A percentile compares a stretch with the other conserved stretches of the same genome.
These are phyloP conservation scores for Corallochytrium limacisporum DNA, from an alignment of 78 protist species.

Conservation along the genomic window DNA sequence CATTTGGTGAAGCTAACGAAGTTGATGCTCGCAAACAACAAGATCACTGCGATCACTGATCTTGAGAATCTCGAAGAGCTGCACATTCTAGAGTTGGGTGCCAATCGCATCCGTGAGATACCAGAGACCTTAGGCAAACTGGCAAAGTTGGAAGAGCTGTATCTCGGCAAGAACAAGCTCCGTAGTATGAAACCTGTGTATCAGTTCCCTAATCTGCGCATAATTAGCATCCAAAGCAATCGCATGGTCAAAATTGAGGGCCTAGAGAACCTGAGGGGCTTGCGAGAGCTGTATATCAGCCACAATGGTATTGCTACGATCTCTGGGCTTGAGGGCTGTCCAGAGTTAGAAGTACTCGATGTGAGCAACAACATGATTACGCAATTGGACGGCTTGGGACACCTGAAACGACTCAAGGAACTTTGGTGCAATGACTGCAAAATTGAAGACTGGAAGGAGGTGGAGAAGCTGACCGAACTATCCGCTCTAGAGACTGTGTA, in stretches of 20 bases:
- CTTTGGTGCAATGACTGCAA: background rate
- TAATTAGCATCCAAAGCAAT: background rate
- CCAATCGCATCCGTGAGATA: slow-evolving; percentile 8
- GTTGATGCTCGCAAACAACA: background rate
- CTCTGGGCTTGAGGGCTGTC: background rate
- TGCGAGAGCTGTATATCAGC: background rate
- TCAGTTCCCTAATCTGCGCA: background rate
- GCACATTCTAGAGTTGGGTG: slow-evolving; percentile 2
- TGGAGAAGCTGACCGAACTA: background rate
- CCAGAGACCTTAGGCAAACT: background rate
- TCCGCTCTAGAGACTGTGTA: background rate
- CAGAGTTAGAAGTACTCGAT: background rate
- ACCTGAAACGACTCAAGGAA: background rate
- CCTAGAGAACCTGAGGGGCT: background rate
- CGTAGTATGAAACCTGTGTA: background rate
- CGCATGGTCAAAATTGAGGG: background rate
- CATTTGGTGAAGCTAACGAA: background rate
- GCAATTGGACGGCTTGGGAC: background rate
- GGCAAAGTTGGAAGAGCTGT: background rate
- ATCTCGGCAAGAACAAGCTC: background rate
- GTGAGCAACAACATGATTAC: background rate
- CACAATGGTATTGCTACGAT: background rate
- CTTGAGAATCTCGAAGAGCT: slow-evolving; percentile 1
- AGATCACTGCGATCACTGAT: background rate
- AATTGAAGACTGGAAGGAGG: background rate